Base-by-base conservation (phyloP, 202 grass and related monocot genomes). In the Zizania palustris region DNA sequence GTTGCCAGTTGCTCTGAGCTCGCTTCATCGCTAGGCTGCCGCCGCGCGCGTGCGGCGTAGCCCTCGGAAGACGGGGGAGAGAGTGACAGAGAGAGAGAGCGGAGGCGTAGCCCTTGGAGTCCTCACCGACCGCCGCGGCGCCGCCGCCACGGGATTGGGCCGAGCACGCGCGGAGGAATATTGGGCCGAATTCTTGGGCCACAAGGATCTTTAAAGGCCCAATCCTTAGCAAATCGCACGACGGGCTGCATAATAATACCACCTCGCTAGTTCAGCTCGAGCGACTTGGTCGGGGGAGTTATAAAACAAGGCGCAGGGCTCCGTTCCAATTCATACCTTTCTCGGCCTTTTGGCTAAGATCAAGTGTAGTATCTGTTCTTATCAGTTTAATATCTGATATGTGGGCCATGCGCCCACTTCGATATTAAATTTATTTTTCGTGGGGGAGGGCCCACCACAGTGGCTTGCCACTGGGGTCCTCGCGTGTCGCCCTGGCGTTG, bases 321-420 rank as follows among this genome's bases (percentile, higher is more conserved):
- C 37, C 33, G 18, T 68, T 9, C 4, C 0, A 54, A 39, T 41
- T 35, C 53, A 66, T 77, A 46, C 69, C 72, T 91, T 88, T 90
- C 85, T 90, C 80, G 80, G 85, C 85, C 80, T 91, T 94, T 91
- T 84, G 88, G 85, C 92, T 94, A 91, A 91, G 85, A 90, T 90
- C 75, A 86, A 93, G 83, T 83, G 80, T 86, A 81, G 84, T 83
- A 90, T 90, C 63, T 86, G 74, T 77, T 77, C 45, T 77, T 77
- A 77, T 77, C 46, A 85, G 82, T 88, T 88, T 86, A 90, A 90
- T 86, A 90, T 90, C 62, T 90, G 87, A 90, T 90, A 90, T 90
- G 78, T 89, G 83, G 67, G 59, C 73, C 22, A 89, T 86, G 73
- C 58, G 87, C 0, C 7, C 45, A 79, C 62, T 74, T 63, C 1